A percentile compares a stretch with the other conserved stretches of the same genome.
These are phyloP conservation scores for Colletotrichum theobromicola DNA, from an alignment of 2,329 filamentous ascomycete genomes.

Conservation along the genomic window DNA sequence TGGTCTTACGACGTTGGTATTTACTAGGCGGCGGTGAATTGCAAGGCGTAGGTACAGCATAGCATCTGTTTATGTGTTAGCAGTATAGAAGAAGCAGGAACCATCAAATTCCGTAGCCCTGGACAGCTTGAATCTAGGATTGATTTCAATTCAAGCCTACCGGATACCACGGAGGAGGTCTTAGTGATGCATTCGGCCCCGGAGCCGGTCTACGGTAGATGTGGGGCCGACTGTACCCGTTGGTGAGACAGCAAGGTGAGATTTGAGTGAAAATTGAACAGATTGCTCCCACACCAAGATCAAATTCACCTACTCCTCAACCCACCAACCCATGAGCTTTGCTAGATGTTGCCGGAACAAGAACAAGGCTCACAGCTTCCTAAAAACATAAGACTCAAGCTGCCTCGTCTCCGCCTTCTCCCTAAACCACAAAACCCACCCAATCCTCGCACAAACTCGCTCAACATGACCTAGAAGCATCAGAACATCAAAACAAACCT, in stretches of 20 bases:
- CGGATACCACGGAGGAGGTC: rapidly evolving
- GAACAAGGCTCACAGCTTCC: rapidly evolving
- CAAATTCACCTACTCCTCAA: not conserved
- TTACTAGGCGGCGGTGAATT: not conserved
- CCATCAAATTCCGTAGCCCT: rapidly evolving
- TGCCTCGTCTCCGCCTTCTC: rapidly evolving
- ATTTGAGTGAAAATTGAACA: not conserved
- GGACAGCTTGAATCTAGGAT: rapidly evolving
- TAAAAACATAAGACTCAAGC: rapidly evolving
- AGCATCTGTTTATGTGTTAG: not conserved
- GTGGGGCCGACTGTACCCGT: not conserved
- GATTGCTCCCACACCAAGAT: not conserved
- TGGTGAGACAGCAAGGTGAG: not conserved
- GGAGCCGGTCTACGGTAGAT: not conserved
- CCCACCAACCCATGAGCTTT: not conserved
- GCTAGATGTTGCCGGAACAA: not conserved
- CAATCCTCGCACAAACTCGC: not conserved
- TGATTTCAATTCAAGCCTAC: not conserved
- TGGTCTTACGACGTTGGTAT: not conserved
- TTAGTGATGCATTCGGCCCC: rapidly evolving
- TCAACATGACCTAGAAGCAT: not conserved
- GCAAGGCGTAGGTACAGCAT: rapidly evolving
- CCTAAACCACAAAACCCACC: not conserved
- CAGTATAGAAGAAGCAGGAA: rapidly evolving
- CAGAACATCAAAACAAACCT: not conserved